Base-by-base conservation (phyloP, 441 rosid species). In the Cnidoscolus chayamansa region DNA sequence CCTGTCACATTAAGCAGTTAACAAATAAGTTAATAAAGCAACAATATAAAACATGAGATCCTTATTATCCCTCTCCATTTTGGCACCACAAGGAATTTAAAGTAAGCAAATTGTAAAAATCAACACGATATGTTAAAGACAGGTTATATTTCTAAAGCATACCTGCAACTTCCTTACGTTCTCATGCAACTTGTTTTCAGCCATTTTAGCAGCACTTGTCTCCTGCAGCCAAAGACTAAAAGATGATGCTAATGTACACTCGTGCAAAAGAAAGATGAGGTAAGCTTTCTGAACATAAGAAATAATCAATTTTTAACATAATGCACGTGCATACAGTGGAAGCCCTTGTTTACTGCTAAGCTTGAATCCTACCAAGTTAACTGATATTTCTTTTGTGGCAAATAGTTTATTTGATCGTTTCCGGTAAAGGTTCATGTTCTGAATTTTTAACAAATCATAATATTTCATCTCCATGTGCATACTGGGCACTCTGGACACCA, bases 171-270 rank as follows among this genome's bases (percentile, higher is more conserved):
- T 94, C 48, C 63, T 81, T 61, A 81, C 16, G 66, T 92, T 92
- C 48, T 94, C 97, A 4, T 84, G 91, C 81, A 94, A 88, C 87
- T 94, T 94, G 88, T 75, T 86, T 79, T 92, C 87, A 57, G 97
- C 96, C 82, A 89, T 75, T 85, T 82, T 86, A 25, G 97, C 96
- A 53, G 78, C 87, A 58, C 87, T 83, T 60, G 86, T 58, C 68
- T 90, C 97, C 98, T 92, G 84, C 81, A 77, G n/a, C 65, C 72
- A 49, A 19, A 68, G 43, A 65, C 7, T 72, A 56, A 55, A 25
- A 20, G 51, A 32, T 12, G 35, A 48, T 31, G 4, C 15, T 69
- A 13, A 3, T 1, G 13, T 32, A 20, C 35, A 12, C 17, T 40
- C 40, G 1, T 25, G 56, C 49, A 13, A 20, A 0, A 17, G 37